Conservation (phyloP, 495 filamentous ascomycete genomes). For the Xanthoparmelia taractica region DNA sequence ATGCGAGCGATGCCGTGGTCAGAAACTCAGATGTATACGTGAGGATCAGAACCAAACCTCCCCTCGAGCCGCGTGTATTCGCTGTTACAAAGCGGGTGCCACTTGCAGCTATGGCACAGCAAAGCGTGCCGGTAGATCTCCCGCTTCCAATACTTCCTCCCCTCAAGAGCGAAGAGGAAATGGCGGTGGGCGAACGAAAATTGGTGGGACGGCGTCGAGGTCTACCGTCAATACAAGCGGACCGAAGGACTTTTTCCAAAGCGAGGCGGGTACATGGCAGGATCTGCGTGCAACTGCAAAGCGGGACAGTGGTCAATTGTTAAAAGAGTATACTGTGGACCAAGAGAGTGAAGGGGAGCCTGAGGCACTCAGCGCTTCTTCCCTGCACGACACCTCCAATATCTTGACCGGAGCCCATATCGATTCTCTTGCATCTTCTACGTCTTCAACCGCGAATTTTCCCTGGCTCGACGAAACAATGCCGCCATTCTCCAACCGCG, state of each 20-base stretch:
- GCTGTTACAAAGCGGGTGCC: slow-evolving; percentile 12
- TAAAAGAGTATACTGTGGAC: not conserved
- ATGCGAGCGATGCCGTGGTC: slow-evolving; percentile 24
- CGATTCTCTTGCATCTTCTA: not conserved
- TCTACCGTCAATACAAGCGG: not conserved
- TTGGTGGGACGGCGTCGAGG: not conserved
- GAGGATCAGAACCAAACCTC: slow-evolving; percentile 2
- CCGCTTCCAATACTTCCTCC: not conserved
- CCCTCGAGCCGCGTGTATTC: not conserved
- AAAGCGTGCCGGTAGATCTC: slow-evolving; percentile 13
- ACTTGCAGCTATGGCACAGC: slow-evolving; percentile 9
- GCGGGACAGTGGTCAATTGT: not conserved
- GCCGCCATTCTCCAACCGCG: not conserved
- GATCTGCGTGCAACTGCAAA: not conserved
- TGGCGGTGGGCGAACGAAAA: not conserved
- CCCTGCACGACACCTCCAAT: not conserved
- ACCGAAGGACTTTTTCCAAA: not conserved
- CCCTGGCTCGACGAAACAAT: slow-evolving; percentile 8
- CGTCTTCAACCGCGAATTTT: slow-evolving; percentile 2
- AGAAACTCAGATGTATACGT: slow-evolving; percentile 23
- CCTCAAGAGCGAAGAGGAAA: not conserved
- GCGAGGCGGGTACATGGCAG: not conserved
- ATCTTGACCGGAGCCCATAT: slow-evolving; percentile 2
- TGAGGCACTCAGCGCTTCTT: not conserved
- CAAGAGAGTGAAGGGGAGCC: slow-evolving; percentile 10